These are phyloP conservation scores for Coniochaeta prunicola DNA, from an alignment of 2,329 filamentous ascomycete species.

Conservation along the genomic window DNA sequence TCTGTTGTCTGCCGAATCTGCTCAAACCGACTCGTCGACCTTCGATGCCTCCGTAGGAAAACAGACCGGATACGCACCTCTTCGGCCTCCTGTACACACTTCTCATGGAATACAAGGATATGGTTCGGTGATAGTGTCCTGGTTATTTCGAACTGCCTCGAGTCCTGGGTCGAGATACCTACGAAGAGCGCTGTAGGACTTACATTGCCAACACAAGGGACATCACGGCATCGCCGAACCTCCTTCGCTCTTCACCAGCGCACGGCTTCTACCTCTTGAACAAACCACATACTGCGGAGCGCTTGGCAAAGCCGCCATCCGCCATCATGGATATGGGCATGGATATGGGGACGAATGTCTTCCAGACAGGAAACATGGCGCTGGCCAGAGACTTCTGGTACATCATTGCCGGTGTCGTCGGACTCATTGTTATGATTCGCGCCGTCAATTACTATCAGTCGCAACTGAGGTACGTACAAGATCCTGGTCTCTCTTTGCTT, in stretches of 20 bases:
- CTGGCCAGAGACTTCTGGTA: slow-evolving; percentile 54
- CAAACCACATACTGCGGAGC: background rate
- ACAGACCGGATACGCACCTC: background rate
- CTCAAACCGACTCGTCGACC: background rate
- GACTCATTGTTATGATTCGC: slow-evolving; percentile 31
- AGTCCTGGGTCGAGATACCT: background rate
- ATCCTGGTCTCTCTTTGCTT: background rate
- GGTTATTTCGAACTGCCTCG: background rate
- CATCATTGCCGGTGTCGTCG: slow-evolving; percentile 42
- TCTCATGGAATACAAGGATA: background rate
- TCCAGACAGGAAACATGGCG: slow-evolving; percentile 37
- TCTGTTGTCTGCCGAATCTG: background rate
- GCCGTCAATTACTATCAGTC: slow-evolving; percentile 35
- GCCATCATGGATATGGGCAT: slow-evolving; percentile 17
- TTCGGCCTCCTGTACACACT: background rate
- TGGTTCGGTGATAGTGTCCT: background rate
- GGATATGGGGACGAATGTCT: slow-evolving; percentile 29
- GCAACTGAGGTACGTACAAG: slow-evolving; percentile 30
- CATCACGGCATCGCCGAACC: background rate
- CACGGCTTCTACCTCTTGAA: background rate
- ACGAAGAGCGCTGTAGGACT: background rate
- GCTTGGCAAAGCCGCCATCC: background rate
- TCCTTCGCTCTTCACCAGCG: background rate
- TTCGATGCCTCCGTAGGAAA: background rate
- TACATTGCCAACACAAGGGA: background rate